These are phyloP conservation scores for Populus tremula DNA, from an alignment of 345 rosid species.

Conservation along the genomic window DNA sequence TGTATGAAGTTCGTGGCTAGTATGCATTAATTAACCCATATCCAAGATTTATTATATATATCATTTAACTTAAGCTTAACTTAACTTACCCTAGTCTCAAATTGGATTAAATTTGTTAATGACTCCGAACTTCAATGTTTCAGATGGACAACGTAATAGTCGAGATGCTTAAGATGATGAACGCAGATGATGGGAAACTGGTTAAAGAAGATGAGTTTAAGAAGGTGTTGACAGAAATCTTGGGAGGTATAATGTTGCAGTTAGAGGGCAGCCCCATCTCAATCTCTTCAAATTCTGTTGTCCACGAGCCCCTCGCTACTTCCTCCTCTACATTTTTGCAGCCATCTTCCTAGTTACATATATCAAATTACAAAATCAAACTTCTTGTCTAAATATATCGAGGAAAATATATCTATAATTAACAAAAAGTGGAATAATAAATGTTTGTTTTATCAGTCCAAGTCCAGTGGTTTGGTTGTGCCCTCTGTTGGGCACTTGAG, in stretches of 20 bases:
- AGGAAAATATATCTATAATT: neutral
- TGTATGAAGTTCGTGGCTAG: too few species aligned
- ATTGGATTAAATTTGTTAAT: neutral
- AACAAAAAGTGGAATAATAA: neutral
- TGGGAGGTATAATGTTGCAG: slow-evolving; percentile 83
- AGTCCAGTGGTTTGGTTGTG: neutral
- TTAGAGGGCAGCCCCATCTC: slow-evolving; percentile 69
- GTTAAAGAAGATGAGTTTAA: slow-evolving; percentile 87
- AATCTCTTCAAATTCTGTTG: slow-evolving; percentile 74
- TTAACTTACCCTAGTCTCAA: neutral
- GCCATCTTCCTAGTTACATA: slow-evolving; percentile 23
- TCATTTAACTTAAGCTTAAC: neutral
- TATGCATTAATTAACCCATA: too few species aligned
- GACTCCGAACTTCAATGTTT: neutral
- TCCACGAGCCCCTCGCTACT: slow-evolving; percentile 74
- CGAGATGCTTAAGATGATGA: slow-evolving; percentile 56
- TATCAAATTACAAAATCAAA: neutral
- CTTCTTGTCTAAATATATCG: neutral
- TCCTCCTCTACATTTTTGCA: slow-evolving; percentile 54
- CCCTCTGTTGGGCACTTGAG: neutral
- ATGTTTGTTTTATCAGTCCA: neutral
- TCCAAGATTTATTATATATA: too few species aligned
- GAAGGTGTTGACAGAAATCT: slow-evolving; percentile 59
- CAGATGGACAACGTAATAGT: slow-evolving; percentile 68
- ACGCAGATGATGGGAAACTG: slow-evolving; percentile 67